Percentiles rank a stretch among this genome's conserved stretches.
Conservation (phyloP, 441 rosid genomes). For the Adansonia rubrostipa region DNA sequence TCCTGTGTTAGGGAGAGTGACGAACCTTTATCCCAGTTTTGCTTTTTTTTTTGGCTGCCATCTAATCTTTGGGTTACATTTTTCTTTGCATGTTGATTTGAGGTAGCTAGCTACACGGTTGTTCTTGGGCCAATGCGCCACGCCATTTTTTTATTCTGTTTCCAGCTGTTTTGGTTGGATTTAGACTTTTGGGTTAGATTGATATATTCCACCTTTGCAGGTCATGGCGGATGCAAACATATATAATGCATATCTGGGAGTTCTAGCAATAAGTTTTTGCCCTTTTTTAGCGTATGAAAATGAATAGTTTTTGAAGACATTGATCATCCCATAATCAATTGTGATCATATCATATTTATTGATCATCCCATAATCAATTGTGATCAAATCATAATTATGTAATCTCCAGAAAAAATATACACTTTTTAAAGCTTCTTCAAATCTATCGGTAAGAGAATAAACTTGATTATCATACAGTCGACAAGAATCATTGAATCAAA, state of each 20-base stretch:
- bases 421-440: neutral
- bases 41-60: neutral
- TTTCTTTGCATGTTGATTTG: neutral
- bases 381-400: neutral
- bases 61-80: neutral
- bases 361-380: neutral
- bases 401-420: neutral
- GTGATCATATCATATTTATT: neutral
- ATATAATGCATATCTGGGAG: neutral
- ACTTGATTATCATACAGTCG: neutral
- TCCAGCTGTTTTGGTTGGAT: conserved; percentile 1
- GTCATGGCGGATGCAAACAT: conserved; percentile 8
- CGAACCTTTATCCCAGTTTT: neutral
- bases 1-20: neutral
- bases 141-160: neutral
- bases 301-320: too few relatives aligned
- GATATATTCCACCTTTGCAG: neutral
- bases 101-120: conserved; percentile 6
- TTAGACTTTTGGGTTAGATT: neutral
- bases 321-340: neutral
- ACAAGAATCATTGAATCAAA: conserved; percentile 12
- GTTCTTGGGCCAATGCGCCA: conserved; percentile 11
- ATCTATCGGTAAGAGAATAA: too few relatives aligned
- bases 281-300: neutral
- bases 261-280: neutral